phyloP scores from a whole-genome alignment of 768 basidiomycete genomes.

The Lentinula sp. region DNA sequence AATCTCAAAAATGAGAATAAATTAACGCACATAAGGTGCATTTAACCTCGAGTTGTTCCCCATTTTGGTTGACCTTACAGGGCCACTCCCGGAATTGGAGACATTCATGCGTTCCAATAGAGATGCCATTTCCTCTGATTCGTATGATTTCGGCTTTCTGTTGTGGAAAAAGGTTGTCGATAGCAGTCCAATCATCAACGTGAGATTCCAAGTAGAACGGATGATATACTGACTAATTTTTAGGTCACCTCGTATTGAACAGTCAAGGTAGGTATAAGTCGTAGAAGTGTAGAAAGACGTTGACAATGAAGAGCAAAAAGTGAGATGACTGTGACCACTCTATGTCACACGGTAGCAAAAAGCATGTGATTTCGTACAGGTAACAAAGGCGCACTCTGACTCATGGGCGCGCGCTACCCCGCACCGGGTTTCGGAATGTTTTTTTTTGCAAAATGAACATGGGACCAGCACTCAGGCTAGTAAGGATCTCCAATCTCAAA shows the following conservation, averaged over 20 bases:
- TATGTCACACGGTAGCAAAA: no score
- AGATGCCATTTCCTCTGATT: conserved; percentile 38
- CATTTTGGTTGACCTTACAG: conserved; percentile 37
- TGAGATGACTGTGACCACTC: no score
- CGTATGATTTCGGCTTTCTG: background rate
- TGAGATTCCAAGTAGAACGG: background rate
- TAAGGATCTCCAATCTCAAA: no score
- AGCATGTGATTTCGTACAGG: no score
- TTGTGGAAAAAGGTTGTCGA: background rate
- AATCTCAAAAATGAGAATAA: conserved; percentile 12
- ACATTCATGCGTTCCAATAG: conserved; percentile 56
- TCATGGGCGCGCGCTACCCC: no score
- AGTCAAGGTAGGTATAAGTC: background rate
- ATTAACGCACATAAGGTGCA: conserved; percentile 48
- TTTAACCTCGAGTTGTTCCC: conserved; percentile 28
- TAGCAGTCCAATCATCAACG: background rate
- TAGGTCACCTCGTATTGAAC: background rate
- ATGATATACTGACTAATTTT: background rate
- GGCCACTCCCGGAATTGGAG: conserved; percentile 28
- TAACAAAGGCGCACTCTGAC: no score
- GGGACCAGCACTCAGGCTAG: no score
- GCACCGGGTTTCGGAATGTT: no score
- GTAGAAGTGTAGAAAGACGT: no score
- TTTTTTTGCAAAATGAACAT: no score
- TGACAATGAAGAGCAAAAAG: no score